phyloP scores from a whole-genome alignment of 176 grass and related monocot genomes.

The Carex parvula region DNA sequence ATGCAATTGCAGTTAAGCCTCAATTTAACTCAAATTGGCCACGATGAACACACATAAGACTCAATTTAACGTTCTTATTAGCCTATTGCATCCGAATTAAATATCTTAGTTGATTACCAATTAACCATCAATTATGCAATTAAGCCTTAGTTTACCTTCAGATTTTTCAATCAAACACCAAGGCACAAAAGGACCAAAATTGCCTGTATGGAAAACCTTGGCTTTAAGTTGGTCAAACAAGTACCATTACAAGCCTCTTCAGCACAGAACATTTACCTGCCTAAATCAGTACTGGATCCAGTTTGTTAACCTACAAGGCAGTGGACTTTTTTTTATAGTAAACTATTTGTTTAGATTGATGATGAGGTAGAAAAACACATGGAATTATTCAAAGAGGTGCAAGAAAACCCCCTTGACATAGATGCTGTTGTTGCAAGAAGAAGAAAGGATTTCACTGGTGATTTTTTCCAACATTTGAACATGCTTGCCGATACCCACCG shows the following conservation, averaged over 20 bases:
- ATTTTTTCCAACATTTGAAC: constrained; percentile 79
- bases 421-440: constrained; percentile 71
- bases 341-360: constrained; percentile 49
- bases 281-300: neutral
- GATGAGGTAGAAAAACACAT: constrained; percentile 84
- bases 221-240: neutral
- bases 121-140: neutral
- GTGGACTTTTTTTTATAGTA: constrained; percentile 7
- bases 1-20: neutral
- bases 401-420: constrained; percentile 69
- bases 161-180: constrained; percentile 1
- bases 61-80: neutral
- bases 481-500: constrained; percentile 51
- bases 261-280: neutral
- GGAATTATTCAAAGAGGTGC: constrained; percentile 69
- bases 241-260: neutral
- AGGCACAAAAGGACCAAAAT: neutral
- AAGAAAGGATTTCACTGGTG: constrained; percentile 68
- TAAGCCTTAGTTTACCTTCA: neutral
- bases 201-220: neutral
- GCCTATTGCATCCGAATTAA: neutral
- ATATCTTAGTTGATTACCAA: neutral
- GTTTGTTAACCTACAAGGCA: neutral
- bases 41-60: neutral
- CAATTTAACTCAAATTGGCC: neutral